A percentile compares a stretch with the other conserved stretches of the same genome.
These are phyloP conservation scores for Symbiodinium natans DNA, from an alignment of 73 alveolate genomes.

Conservation along the genomic window DNA sequence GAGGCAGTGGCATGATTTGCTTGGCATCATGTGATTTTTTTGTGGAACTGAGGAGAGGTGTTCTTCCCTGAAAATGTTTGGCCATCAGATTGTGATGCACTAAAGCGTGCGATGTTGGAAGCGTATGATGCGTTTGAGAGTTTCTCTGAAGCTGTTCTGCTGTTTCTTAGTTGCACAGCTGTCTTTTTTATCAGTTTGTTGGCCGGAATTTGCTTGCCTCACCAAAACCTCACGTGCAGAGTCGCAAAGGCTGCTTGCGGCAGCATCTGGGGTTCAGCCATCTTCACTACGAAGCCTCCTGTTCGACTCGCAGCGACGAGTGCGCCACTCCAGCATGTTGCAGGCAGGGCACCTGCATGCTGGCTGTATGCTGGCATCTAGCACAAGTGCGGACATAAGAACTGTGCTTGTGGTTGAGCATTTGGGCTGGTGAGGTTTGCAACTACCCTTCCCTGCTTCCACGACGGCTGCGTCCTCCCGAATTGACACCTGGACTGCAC, in stretches of 20 bases:
- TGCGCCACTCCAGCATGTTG: conserved; percentile 87
- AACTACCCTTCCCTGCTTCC: conserved; percentile 73
- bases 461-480: conserved; percentile 37
- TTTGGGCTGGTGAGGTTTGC: conserved; percentile 15
- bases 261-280: conserved; percentile 30
- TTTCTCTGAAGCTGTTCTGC: conserved; percentile 59
- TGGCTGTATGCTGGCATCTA: no score
- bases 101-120: conserved; percentile 33
- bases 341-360: conserved; percentile 46
- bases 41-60: conserved; percentile 52
- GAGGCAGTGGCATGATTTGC: neutral
- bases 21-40: no score
- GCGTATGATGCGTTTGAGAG: conserved; percentile 20
- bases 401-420: neutral
- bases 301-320: conserved; percentile 16
- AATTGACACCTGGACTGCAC: neutral
- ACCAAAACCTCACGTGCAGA: neutral
- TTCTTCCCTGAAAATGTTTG: conserved; percentile 53
- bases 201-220: neutral
- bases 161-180: conserved; percentile 5
- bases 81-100: neutral
- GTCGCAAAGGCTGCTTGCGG: conserved; percentile 36
- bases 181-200: neutral
- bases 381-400: neutral
- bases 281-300: neutral